phyloP scores from a whole-genome alignment of 1,284 basidiomycete genomes.

The Apiotrichum domesticum region DNA sequence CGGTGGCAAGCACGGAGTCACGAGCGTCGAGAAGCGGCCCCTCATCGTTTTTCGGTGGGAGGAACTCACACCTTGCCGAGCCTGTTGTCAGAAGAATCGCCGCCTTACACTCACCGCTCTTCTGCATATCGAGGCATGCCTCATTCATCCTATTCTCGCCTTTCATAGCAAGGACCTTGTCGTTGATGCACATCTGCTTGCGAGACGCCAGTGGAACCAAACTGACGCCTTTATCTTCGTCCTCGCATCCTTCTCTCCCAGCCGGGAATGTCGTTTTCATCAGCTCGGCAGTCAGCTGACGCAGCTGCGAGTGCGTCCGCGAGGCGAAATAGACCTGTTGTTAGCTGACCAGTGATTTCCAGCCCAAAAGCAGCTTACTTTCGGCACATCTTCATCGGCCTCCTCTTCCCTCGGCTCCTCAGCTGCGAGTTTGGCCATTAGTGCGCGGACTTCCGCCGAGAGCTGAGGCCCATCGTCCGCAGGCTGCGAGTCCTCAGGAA shows the following conservation, averaged over 20 bases:
- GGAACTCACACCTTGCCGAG: slow-evolving; percentile 64
- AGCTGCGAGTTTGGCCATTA: slow-evolving; percentile 55
- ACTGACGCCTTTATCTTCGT: slow-evolving; percentile 38
- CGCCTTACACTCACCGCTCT: slow-evolving; percentile 53
- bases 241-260: not conserved
- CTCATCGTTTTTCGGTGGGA: slow-evolving; percentile 71
- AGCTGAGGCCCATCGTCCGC: not conserved
- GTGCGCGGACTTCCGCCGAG: slow-evolving; percentile 28
- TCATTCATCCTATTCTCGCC: slow-evolving; percentile 79
- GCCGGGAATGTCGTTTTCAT: slow-evolving; percentile 52
- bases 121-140: slow-evolving; percentile 78
- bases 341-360: not conserved
- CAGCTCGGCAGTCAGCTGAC: slow-evolving; percentile 84
- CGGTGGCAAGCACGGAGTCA: slow-evolving; percentile 77
- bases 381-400: slow-evolving; percentile 43
- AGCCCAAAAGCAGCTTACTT: slow-evolving; percentile 24
- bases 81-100: slow-evolving; percentile 37
- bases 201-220: slow-evolving; percentile 82
- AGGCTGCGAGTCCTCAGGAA: slow-evolving; percentile 56
- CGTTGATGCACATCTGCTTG: slow-evolving; percentile 89
- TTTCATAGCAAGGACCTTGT: slow-evolving; percentile 50
- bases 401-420: slow-evolving; percentile 53
- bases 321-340: slow-evolving; percentile 79
- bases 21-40: slow-evolving; percentile 72
- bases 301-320: slow-evolving; percentile 88